Conservation (phyloP, 2,329 filamentous ascomycete species). For the Gliomastix tumulicola region DNA sequence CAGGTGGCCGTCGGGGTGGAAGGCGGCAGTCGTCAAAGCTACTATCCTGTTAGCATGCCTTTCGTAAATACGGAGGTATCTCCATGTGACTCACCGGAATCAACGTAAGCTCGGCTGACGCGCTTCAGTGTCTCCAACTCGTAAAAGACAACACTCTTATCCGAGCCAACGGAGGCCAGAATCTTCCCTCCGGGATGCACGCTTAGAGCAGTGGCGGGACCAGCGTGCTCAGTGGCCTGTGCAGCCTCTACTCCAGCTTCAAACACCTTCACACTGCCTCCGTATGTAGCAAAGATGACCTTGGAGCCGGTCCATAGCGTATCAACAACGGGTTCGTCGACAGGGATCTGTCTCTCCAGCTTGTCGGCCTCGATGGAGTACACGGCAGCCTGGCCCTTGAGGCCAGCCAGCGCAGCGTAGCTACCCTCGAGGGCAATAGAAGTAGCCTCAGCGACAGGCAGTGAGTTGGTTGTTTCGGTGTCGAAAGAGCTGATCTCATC, state of each 20-base stretch:
- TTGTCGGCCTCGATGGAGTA: constrained; percentile 66
- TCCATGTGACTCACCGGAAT: constrained; percentile 64
- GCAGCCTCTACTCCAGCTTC: constrained; percentile 63
- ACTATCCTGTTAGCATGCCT: constrained; percentile 14
- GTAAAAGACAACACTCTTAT: constrained; percentile 91
- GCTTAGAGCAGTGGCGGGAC: constrained; percentile 68
- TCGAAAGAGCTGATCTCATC: constrained; percentile 57
- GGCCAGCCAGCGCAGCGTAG: constrained; percentile 66
- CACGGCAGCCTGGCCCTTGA: constrained; percentile 66
- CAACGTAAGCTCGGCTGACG: constrained; percentile 72
- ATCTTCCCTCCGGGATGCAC: constrained; percentile 79
- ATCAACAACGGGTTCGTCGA: constrained; percentile 61
- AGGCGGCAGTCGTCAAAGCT: constrained; percentile 72
- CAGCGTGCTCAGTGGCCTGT: constrained; percentile 74
- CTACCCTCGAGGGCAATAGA: constrained; percentile 47
- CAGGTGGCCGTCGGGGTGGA: constrained; percentile 96
- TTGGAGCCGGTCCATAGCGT: constrained; percentile 59
- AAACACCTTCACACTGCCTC: constrained; percentile 75
- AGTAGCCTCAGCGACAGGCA: constrained; percentile 40
- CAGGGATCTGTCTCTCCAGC: constrained; percentile 59
- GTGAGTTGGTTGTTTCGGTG: constrained; percentile 33
- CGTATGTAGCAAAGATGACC: constrained; percentile 65
- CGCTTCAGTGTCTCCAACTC: constrained; percentile 62
- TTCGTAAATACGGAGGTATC: too few species aligned
- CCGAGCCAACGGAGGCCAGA: constrained; percentile 77